phyloP scores from a whole-genome alignment of 1,284 basidiomycete species.

The Ceratobasidium papillatum region DNA sequence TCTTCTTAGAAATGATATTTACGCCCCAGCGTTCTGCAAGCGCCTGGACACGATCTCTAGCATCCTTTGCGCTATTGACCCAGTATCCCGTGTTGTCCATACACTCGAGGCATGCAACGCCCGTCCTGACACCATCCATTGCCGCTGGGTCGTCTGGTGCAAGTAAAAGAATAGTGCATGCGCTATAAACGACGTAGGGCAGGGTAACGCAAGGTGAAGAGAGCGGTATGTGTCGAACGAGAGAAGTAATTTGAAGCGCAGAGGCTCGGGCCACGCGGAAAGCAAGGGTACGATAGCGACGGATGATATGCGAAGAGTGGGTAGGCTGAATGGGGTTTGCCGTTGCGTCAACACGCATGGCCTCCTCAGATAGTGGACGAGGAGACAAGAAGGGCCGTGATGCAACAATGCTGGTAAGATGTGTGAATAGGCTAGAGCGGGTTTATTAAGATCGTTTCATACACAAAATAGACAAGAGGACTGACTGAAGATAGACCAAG shows the following conservation, averaged over 20 bases:
- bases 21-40: conserved; percentile 32
- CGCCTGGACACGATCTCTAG: conserved; percentile 16
- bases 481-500: conserved; percentile 35
- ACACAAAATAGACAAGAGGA: neutral
- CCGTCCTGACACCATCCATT: conserved; percentile 28
- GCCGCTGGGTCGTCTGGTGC: conserved; percentile 23
- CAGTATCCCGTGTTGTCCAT: conserved; percentile 38
- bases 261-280: conserved; percentile 40
- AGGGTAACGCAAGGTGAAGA: conserved; percentile 36
- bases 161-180: conserved; percentile 29
- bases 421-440: conserved; percentile 12
- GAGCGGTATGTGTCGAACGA: conserved; percentile 36
- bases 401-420: conserved; percentile 29
- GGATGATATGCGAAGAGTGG: conserved; percentile 23
- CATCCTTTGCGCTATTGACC: conserved; percentile 26
- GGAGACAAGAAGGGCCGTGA: conserved; percentile 28
- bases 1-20: neutral
- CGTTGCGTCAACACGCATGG: neutral
- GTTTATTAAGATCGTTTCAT: neutral
- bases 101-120: conserved; percentile 10
- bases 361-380: conserved; percentile 7
- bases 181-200: conserved; percentile 34
- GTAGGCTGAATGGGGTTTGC: conserved; percentile 1
- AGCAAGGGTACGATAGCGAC: conserved; percentile 32
- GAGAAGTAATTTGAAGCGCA: conserved; percentile 29